Percentiles rank a stretch among this genome's conserved stretches.
phyloP scores from a whole-genome alignment of 805 yeast genomes.

The Isabelozyma rhagii region DNA sequence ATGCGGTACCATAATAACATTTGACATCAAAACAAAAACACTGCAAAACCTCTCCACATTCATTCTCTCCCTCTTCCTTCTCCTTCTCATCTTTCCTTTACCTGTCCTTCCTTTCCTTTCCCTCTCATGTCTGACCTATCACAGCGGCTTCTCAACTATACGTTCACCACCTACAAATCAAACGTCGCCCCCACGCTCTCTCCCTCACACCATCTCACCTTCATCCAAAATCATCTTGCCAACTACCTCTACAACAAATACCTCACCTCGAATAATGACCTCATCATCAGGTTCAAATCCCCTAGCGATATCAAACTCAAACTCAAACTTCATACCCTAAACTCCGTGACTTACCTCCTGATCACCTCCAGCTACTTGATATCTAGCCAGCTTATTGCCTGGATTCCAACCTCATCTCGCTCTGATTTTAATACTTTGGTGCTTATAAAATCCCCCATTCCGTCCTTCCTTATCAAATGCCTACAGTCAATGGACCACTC shows the following conservation, averaged over 20 bases:
- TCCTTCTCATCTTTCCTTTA: too few relatives aligned
- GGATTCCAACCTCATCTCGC: background rate
- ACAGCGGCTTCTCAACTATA: slow-evolving; percentile 10
- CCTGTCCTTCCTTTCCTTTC: background rate
- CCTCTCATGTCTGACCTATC: background rate
- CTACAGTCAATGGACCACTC: slow-evolving; percentile 4
- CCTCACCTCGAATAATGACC: slow-evolving; percentile 2
- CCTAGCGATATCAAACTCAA: slow-evolving; percentile 5
- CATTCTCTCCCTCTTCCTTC: too few relatives aligned
- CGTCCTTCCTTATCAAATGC: background rate
- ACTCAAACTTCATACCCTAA: background rate
- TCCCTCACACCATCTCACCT: slow-evolving; percentile 4
- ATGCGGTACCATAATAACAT: too few relatives aligned
- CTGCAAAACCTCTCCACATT: too few relatives aligned
- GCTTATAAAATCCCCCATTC: slow-evolving; percentile 4
- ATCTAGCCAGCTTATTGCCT: slow-evolving; percentile 8
- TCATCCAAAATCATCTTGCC: slow-evolving; percentile 5
- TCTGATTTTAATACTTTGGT: slow-evolving; percentile 7
- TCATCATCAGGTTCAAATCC: slow-evolving; percentile 7
- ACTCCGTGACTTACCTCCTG: slow-evolving; percentile 3
- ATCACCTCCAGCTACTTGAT: slow-evolving; percentile 4
- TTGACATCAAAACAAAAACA: too few relatives aligned
- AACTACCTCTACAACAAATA: slow-evolving; percentile 7
- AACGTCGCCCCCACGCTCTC: slow-evolving; percentile 8
- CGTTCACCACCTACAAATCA: slow-evolving; percentile 13